Base-by-base conservation (phyloP, 2,329 filamentous ascomycete genomes). In the Clarireedia homoeocarpa region DNA sequence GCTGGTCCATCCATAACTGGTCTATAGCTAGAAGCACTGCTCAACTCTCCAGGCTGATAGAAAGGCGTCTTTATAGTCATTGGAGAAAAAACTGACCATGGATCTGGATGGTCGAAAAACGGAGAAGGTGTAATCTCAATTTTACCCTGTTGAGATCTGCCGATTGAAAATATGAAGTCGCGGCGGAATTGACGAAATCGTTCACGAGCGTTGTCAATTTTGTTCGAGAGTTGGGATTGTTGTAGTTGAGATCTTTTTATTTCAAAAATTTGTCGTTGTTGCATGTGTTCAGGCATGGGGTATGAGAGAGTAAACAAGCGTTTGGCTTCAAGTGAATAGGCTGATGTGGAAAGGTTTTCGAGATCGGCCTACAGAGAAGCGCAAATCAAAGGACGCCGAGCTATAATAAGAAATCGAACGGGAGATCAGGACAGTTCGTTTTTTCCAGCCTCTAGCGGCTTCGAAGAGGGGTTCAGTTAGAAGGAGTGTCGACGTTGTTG, bases 1-100 rank as follows among this genome's bases (percentile, higher is more conserved):
- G 56, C 55, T 17, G 65, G 53, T 44, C 67, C 67, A 51, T 69
- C 68, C 65, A 67, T 65, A 36, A 58, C 54, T 26, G 50, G 51
- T 39, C 36, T 54, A 4, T 57, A 58, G 7, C 17, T 30, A 47
- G 40, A 24, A n/a, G 30, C 50, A 23, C 23, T 49, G 15, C 27
- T 26, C 14, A 20, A 44, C 27, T 50, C 15, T 20, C 12, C 17
- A n/a, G 20, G 45, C 20, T 48, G 49, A 12, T 56, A 42, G 20
- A 51, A 17, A n/a, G 45, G 17, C 23, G 38, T 49, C 12, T 42
- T 17, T 2, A 14, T 39, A 36, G 26, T 45, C 17, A 38, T 44
- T 26, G 53, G 53, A 17, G 38, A 20, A 12, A 24, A 26, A 24
- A 12, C 42, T 39, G 57, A 54, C 51, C 57, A 61, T 26, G 53